phyloP scores from a whole-genome alignment of 31 red algal genomes.

The Odonthalia washingtoniensis region DNA sequence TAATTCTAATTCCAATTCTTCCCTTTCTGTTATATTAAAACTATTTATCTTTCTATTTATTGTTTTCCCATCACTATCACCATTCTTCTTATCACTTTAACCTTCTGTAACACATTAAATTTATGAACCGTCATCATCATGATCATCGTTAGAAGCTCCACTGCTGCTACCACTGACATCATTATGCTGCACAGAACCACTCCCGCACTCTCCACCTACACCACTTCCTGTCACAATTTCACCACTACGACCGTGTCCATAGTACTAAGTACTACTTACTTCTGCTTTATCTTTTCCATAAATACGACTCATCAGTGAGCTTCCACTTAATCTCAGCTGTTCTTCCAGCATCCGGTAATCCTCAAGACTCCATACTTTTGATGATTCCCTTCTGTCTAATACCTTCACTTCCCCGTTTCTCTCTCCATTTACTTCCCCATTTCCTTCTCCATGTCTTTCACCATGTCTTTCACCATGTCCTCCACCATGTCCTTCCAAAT shows the following conservation, averaged over 20 bases:
- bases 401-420: neutral
- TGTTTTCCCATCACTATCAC: too few relatives aligned
- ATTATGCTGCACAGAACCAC: neutral
- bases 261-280: neutral
- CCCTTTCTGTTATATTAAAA: too few relatives aligned
- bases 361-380: neutral
- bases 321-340: neutral
- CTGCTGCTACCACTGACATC: neutral
- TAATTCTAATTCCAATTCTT: too few relatives aligned
- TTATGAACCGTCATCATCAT: too few relatives aligned
- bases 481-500: too few relatives aligned
- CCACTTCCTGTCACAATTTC: neutral
- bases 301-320: neutral
- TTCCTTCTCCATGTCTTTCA: too few relatives aligned
- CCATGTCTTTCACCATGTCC: too few relatives aligned
- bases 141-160: too few relatives aligned
- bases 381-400: neutral
- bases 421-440: too few relatives aligned
- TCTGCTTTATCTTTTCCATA: neutral
- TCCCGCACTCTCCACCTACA: neutral
- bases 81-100: too few relatives aligned
- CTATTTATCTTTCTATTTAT: too few relatives aligned
- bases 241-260: neutral
- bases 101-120: too few relatives aligned
- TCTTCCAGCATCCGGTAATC: neutral